Base-by-base conservation (phyloP, 108 stramenopile species). In the Fistulifera solaris region DNA sequence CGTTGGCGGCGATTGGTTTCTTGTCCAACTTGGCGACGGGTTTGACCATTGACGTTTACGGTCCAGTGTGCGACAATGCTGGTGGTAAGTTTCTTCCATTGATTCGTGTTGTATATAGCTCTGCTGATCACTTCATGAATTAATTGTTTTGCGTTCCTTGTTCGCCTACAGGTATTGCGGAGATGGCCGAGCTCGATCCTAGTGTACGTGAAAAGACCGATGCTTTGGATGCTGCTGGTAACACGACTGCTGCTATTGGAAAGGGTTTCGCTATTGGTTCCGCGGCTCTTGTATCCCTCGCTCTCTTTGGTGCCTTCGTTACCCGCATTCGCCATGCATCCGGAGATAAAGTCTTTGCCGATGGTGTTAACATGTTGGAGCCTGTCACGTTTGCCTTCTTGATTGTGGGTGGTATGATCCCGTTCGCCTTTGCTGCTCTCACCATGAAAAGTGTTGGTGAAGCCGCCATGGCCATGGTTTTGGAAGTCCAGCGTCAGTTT, bases 11-110 rank as follows among this genome's bases (percentile, higher is more conserved):
- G 19, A 89, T 99, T 62, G 98, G 98, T 38, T 93, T 99, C 87
- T 92, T 99, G 25, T 89, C 93, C 68, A 97, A 95, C 66, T 91
- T 99, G 60, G 95, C 95, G 52, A 96, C 96, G 45, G 95, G 95
- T 44, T 84, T 99, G 48, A 95, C 98, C 19, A 99, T 96, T 76
- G 98, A 99, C 71, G 98, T 94, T 17, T 99, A 99, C 62, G 98
- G 98, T 35, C 98, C 98, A 38, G 95, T 99, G 28, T 94, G 94
- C 63, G 98, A 99, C 61, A 99, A 99, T 67, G 98, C 98, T 52
- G 98, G 98, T 62, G 98, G 87, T 85, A 70, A 58, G 83, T 67
- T 45, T 18, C 27, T 3, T 10, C 15, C n/a, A n/a, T n/a, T 35
- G 3, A 8, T 35, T 35, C 31, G 31, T 35, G 6, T 35, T 35